These are phyloP conservation scores for Termitomyces sp. DNA, from an alignment of 768 basidiomycete species.

Conservation along the genomic window DNA sequence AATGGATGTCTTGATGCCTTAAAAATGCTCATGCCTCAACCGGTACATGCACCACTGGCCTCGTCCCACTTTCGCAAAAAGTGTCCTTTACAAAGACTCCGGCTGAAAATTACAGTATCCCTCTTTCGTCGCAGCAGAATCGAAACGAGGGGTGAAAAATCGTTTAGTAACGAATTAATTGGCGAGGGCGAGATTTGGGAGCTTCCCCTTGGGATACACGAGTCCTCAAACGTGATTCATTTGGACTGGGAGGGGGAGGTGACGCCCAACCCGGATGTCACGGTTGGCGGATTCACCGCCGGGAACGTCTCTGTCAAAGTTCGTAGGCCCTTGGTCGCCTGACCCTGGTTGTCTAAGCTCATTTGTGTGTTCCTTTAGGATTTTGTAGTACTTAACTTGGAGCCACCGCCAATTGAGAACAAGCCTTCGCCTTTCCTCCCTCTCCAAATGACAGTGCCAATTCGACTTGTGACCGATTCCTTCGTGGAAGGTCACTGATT, in stretches of 20 bases:
- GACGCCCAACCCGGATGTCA: slow-evolving; percentile 29
- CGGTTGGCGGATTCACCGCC: slow-evolving; percentile 41
- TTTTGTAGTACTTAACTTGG: slow-evolving; percentile 45
- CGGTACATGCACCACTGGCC: slow-evolving; percentile 5
- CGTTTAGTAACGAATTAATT: slow-evolving; percentile 34
- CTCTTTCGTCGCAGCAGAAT: slow-evolving; percentile 46
- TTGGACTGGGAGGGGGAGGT: slow-evolving; percentile 64
- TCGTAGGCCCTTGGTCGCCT: slow-evolving; percentile 4
- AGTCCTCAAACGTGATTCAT: slow-evolving; percentile 21
- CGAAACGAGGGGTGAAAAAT: slow-evolving; percentile 27
- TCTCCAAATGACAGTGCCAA: slow-evolving; percentile 43
- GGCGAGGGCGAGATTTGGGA: slow-evolving; percentile 46
- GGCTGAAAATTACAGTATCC: slow-evolving; percentile 38
- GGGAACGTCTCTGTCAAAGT: slow-evolving; percentile 39
- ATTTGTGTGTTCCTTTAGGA: slow-evolving; percentile 36
- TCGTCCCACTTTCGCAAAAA: slow-evolving; percentile 16
- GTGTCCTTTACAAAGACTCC: slow-evolving; percentile 3
- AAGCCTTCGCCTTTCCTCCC: slow-evolving; percentile 26
- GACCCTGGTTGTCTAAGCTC: neutral
- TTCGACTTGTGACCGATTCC: slow-evolving; percentile 57
- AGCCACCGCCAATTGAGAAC: slow-evolving; percentile 27
- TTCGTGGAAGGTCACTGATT: slow-evolving; percentile 26
- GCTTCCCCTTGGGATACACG: slow-evolving; percentile 31
- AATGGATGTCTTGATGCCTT: slow-evolving; percentile 41
- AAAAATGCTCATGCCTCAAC: slow-evolving; percentile 30